phyloP scores from a whole-genome alignment of 2,329 filamentous ascomycete species.

The Aspergillus costaricaensis region DNA sequence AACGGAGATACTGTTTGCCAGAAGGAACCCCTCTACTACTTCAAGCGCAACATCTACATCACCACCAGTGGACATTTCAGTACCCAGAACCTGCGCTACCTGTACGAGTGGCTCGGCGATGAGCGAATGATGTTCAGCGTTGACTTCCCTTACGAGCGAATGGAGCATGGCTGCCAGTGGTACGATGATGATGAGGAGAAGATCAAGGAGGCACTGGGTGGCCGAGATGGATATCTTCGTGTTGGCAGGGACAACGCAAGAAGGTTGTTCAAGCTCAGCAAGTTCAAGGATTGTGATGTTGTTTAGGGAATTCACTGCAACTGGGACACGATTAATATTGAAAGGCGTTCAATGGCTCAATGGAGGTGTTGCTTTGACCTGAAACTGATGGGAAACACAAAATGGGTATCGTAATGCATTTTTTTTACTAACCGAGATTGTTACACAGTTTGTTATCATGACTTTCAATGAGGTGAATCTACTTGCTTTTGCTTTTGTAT shows the following conservation, averaged over 20 bases:
- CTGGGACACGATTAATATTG: too few relatives aligned
- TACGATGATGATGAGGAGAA: conserved; percentile 30
- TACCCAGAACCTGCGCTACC: conserved; percentile 32
- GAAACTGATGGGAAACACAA: too few relatives aligned
- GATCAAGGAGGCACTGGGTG: conserved; percentile 13
- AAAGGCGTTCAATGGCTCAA: too few relatives aligned
- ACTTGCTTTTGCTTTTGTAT: too few relatives aligned
- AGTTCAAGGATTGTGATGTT: conserved; percentile 17
- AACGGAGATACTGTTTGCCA: conserved; percentile 28
- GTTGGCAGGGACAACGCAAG: conserved; percentile 46
- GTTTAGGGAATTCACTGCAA: not conserved
- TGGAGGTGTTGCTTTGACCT: too few relatives aligned
- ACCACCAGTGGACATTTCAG: conserved; percentile 39
- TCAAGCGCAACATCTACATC: conserved; percentile 36
- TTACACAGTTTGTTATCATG: too few relatives aligned
- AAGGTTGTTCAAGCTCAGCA: conserved; percentile 34
- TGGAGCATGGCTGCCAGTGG: conserved; percentile 40
- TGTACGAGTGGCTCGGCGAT: conserved; percentile 28
- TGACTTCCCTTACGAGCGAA: conserved; percentile 34
- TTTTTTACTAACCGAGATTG: too few relatives aligned
- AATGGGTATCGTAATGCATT: too few relatives aligned
- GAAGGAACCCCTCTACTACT: conserved; percentile 39
- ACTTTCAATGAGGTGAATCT: too few relatives aligned
- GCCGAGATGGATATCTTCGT: conserved; percentile 34
- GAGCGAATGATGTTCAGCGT: conserved; percentile 36